Evolutionary conservation across 495 filamentous ascomycete genomes (phyloP), one percentile per base, ranked within the genome.

Genomic region (Hypomontagnella monticulosa): DNA sequence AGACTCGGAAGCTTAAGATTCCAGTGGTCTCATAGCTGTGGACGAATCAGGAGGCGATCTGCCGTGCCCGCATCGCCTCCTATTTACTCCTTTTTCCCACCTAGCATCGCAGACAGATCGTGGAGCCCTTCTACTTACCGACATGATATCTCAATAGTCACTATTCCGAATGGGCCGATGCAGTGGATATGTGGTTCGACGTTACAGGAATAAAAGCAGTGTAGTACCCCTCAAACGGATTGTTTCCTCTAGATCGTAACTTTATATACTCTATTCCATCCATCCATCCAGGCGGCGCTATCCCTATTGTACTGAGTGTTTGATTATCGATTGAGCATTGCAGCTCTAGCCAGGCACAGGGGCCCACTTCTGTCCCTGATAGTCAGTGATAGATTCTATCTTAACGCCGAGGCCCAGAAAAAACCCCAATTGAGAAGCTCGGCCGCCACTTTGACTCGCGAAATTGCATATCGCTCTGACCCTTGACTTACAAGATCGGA

Each of bases 21-120:
- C 66, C 66, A 63, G 66, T 68, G 66, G 66, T 63, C 54, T 68
- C 54, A 63, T 68, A 27, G 38, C 14, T 23, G 20, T 50, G 47
- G 10, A 5, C 66, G 49, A 68, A 68, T 68, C 66, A 68, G 37
- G 14, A 27, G 41, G 15, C 38, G 34, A 55, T 18, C 40, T 53
- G 53, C 62, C 14, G 19, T 15, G 27, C 40, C 41, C 41, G 37
- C 38, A 36, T 47, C 38, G 30, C 59, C 50, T 58, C 63, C 53
- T 58, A 57, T 56, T 66, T 56, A 41, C 18, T 33, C 34, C 42
- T 50, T 49, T 58, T 56, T 56, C 60, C 60, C 33, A 52, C 42
- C 2, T 27, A 27, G 23, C 23, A 27, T 27, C 3, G 23, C 23
- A 6, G 23, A 27, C 23, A 27, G 2, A 27, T 27, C 23, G 6